Conservation (phyloP, 2,329 filamentous ascomycete species). For the Ophiostoma montium region DNA sequence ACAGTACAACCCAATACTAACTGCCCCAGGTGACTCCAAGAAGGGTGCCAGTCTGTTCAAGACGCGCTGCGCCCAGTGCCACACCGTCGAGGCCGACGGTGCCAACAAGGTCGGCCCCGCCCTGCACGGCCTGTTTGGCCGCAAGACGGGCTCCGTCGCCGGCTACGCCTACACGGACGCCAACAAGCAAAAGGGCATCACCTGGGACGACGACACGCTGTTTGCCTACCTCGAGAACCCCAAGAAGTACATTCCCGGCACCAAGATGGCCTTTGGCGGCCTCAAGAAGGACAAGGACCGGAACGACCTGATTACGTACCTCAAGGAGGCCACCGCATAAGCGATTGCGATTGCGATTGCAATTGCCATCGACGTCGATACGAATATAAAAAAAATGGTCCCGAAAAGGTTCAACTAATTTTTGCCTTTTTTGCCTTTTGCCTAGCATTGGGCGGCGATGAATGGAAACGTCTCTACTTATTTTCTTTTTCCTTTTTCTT, state of each 20-base stretch:
- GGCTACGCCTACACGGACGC: conserved; percentile 97
- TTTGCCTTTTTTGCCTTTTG: neutral
- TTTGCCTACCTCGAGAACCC: conserved; percentile 99
- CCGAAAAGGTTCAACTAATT: neutral
- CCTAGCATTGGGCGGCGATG: neutral
- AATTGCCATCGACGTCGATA: too few species aligned
- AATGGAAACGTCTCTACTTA: conserved; percentile 4
- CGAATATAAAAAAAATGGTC: neutral
- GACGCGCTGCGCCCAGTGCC: conserved; percentile 97
- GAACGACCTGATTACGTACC: conserved; percentile 93
- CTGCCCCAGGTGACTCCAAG: conserved; percentile 64
- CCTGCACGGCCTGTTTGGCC: conserved; percentile 94
- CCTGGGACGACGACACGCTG: conserved; percentile 79
- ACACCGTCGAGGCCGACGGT: conserved; percentile 81
- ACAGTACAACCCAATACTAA: neutral
- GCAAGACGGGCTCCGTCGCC: conserved; percentile 79
- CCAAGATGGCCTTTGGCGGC: conserved; percentile 99
- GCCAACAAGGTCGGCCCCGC: conserved; percentile 97
- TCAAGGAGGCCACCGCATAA: conserved; percentile 57
- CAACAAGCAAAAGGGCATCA: conserved; percentile 94
- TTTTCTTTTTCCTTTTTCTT: neutral
- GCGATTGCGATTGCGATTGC: neutral
- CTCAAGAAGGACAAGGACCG: conserved; percentile 99
- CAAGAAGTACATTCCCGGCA: conserved; percentile 99
- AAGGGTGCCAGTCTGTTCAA: conserved; percentile 99